A percentile compares a stretch with the other conserved stretches of the same genome.
Conservation (phyloP, 2,329 filamentous ascomycete species). For the Aspergillus sp. region DNA sequence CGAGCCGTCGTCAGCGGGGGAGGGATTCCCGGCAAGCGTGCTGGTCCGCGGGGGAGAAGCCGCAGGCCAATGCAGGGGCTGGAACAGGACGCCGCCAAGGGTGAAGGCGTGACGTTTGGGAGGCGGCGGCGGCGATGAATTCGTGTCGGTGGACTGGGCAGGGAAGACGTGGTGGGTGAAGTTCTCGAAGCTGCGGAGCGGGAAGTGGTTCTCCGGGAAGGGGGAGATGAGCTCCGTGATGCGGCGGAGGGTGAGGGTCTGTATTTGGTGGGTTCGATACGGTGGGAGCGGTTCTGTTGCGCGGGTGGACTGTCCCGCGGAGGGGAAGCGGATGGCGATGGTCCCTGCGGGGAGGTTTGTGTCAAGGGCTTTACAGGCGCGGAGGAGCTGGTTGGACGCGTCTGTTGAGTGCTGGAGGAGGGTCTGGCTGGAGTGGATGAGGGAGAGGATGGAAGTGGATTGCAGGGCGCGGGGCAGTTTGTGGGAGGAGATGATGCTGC, state of each 20-base stretch:
- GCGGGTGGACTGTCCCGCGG: not conserved
- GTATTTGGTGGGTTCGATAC: slow-evolving; percentile 25
- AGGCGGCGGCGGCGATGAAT: not conserved
- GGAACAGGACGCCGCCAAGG: slow-evolving; percentile 50
- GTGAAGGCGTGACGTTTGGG: slow-evolving; percentile 42
- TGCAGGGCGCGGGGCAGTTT: slow-evolving; percentile 69
- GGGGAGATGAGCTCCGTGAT: slow-evolving; percentile 53
- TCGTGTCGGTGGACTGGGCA: not conserved
- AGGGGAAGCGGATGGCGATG: slow-evolving; percentile 30
- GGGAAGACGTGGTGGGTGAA: slow-evolving; percentile 45
- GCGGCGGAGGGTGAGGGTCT: slow-evolving; percentile 47
- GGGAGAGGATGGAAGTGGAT: slow-evolving; percentile 60
- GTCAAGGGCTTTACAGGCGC: slow-evolving; percentile 27
- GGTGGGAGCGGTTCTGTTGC: slow-evolving; percentile 5
- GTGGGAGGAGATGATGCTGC: slow-evolving; percentile 61
- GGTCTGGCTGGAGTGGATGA: slow-evolving; percentile 55
- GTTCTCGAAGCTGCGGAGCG: slow-evolving; percentile 42
- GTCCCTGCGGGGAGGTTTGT: slow-evolving; percentile 35
- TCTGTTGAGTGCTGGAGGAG: slow-evolving; percentile 48
- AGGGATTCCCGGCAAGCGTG: not conserved
- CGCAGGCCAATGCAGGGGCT: slow-evolving; percentile 31
- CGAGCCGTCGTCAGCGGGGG: slow-evolving; percentile 17
- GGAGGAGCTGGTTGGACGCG: slow-evolving; percentile 56
- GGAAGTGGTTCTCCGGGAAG: slow-evolving; percentile 38
- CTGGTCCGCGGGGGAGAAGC: not conserved